These are phyloP conservation scores for Xylariomycetidae sp. DNA, from an alignment of 2,329 filamentous ascomycete species.

Conservation along the genomic window DNA sequence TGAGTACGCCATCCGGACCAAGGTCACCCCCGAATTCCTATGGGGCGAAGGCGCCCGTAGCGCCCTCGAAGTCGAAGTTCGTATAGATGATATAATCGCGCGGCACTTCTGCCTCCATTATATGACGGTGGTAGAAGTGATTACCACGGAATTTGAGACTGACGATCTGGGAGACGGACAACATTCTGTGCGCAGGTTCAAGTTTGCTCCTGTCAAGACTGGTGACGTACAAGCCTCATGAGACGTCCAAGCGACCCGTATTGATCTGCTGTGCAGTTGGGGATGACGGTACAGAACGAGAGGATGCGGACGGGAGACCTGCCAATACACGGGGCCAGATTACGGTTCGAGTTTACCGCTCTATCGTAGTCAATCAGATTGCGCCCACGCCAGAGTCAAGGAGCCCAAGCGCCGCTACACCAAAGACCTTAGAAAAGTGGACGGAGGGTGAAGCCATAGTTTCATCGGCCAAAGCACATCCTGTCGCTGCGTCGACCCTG, in stretches of 20 bases:
- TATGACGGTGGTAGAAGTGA: no score
- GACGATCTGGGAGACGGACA: conserved; percentile 2
- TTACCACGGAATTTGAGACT: no score
- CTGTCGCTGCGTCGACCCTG: no score
- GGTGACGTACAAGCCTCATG: conserved; percentile 19
- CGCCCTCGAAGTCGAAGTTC: conserved; percentile 5
- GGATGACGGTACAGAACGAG: conserved; percentile 11
- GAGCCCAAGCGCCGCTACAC: no score
- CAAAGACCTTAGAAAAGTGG: conserved; percentile 25
- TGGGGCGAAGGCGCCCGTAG: conserved; percentile 18
- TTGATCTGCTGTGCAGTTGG: conserved; percentile 16
- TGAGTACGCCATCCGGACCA: conserved; percentile 17
- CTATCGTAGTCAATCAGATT: not conserved
- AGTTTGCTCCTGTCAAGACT: conserved; percentile 22
- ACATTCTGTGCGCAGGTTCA: conserved; percentile 13
- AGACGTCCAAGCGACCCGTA: no score
- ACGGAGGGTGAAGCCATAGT: conserved; percentile 28
- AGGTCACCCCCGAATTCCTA: conserved; percentile 10
- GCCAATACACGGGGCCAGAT: conserved; percentile 23
- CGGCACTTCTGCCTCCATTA: no score
- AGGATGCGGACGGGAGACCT: conserved; percentile 15
- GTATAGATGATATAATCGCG: no score
- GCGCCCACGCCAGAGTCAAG: not conserved
- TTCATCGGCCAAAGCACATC: not conserved
- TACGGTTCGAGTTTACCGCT: conserved; percentile 13